These are phyloP conservation scores for Aspergillus sp. DNA, from an alignment of 2,329 filamentous ascomycete species.

Conservation along the genomic window DNA sequence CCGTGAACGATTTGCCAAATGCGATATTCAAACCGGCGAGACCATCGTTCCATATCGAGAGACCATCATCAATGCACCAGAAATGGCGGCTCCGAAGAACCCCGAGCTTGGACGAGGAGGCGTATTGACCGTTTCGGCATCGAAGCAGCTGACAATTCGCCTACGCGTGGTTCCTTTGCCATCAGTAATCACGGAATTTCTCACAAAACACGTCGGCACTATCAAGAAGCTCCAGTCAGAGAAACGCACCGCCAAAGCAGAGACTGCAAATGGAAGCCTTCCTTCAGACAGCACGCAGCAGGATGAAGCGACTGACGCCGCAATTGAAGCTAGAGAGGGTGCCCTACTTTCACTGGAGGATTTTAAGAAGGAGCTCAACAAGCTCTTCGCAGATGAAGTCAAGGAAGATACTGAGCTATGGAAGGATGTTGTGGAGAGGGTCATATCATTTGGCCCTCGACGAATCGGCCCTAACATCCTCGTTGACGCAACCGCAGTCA, in stretches of 20 bases:
- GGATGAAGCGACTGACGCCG: slow-evolving; percentile 53
- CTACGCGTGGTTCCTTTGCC: slow-evolving; percentile 81
- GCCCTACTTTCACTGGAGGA: slow-evolving; percentile 72
- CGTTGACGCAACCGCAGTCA: slow-evolving; percentile 76
- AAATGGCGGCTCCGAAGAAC: slow-evolving; percentile 89
- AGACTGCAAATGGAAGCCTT: slow-evolving; percentile 43
- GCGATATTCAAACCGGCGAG: slow-evolving; percentile 91
- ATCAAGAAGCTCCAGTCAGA: slow-evolving; percentile 81
- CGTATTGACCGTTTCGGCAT: slow-evolving; percentile 75
- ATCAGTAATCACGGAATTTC: slow-evolving; percentile 76
- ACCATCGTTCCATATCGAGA: slow-evolving; percentile 96
- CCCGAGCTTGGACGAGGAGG: slow-evolving; percentile 84
- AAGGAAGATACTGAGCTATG: slow-evolving; percentile 78
- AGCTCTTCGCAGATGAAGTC: slow-evolving; percentile 66
- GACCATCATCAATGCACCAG: slow-evolving; percentile 81
- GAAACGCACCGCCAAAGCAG: slow-evolving; percentile 56
- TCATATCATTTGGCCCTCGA: slow-evolving; percentile 87
- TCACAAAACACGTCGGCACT: slow-evolving; percentile 76
- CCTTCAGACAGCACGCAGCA: slow-evolving; percentile 43
- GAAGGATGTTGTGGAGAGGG: slow-evolving; percentile 75
- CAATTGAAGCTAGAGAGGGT: slow-evolving; percentile 61
- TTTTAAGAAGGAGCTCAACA: slow-evolving; percentile 73
- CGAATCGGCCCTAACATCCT: slow-evolving; percentile 86
- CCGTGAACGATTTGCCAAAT: slow-evolving; percentile 87
- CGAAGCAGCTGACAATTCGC: slow-evolving; percentile 80